Conservation (phyloP, 805 yeast genomes). For the Grigorovia yakushimaensis region DNA sequence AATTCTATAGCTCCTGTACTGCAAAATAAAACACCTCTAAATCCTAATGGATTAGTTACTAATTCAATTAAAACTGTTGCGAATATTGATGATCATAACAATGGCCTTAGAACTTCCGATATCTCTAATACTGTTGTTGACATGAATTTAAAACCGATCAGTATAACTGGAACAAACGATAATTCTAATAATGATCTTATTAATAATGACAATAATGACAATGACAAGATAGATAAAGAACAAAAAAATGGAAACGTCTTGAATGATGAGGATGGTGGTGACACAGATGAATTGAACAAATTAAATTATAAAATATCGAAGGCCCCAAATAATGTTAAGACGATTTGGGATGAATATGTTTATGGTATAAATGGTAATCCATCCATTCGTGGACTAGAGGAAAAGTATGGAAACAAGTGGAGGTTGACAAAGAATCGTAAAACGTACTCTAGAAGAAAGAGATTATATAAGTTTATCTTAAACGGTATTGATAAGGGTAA, state of each 20-base stretch:
- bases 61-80: neutral
- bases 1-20: neutral
- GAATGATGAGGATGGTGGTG: neutral
- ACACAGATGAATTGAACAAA: slow-evolving; percentile 1
- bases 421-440: slow-evolving; percentile 29
- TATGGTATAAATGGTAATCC: slow-evolving; percentile 35
- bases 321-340: slow-evolving; percentile 28
- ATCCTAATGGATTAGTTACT: neutral
- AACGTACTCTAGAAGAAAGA: slow-evolving; percentile 30
- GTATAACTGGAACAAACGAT: neutral
- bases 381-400: slow-evolving; percentile 33
- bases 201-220: neutral
- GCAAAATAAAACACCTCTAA: neutral
- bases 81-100: too few relatives aligned
- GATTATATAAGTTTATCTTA: slow-evolving; percentile 28
- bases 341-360: slow-evolving; percentile 33
- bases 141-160: neutral
- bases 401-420: slow-evolving; percentile 35
- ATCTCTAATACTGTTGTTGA: too few relatives aligned
- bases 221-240: neutral
- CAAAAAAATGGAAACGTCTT: neutral
- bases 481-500: slow-evolving; percentile 28
- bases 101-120: too few relatives aligned
- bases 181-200: too few relatives aligned
- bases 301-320: slow-evolving; percentile 23